Evolutionary conservation across 2,329 filamentous ascomycete genomes (phyloP), one percentile per base, ranked within the genome.

Genomic region (Penicillium hesseltinei): DNA sequence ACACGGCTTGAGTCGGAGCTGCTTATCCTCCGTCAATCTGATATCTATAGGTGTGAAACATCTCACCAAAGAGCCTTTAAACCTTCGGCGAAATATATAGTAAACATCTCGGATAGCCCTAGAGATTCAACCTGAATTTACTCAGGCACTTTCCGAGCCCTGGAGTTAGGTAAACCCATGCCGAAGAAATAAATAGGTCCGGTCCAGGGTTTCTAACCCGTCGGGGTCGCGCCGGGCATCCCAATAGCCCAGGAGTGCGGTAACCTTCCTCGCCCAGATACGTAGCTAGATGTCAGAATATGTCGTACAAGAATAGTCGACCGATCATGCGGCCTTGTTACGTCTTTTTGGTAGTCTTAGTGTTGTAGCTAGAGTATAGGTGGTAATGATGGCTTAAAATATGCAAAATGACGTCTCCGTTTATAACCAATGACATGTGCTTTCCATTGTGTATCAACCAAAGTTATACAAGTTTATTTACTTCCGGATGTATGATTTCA

Each of bases 1-100:
- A 47, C 17, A 47, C 59, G 54, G 50, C 35, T 62, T 44, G 43
- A 52, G 33, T 54, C 54, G 57, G 54, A 47, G 42, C 27, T 50
- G 36, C 21, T 44, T 39, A 52, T 35, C 29, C 21, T 36, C 44
- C 27, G 44, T 11, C 19, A 11, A 54, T 49, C 39, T 54, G 35
- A 42, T 15, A 54, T n/a, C 7, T 15, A 25, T 9, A 27, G 3
- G 15, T 8, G 5, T n/a, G 17, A 19, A 38, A n/a, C 6, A 52
- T 23, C 8, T 4, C 17, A n/a, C 15, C 9, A 23, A 27, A 27
- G 8, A 5, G 3, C 46, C 1, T 31, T 36, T 21, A 23, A 21
- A 29, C 3, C n/a, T 29, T 46, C 33, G 17, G 33, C 8, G 19
- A 53, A 5, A n/a, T 53, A 27, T 38, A 17, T 31, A 53, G 11